Percentiles rank a stretch among this genome's conserved stretches.
Conservation (phyloP, 805 yeast genomes). For the Candida montana region DNA sequence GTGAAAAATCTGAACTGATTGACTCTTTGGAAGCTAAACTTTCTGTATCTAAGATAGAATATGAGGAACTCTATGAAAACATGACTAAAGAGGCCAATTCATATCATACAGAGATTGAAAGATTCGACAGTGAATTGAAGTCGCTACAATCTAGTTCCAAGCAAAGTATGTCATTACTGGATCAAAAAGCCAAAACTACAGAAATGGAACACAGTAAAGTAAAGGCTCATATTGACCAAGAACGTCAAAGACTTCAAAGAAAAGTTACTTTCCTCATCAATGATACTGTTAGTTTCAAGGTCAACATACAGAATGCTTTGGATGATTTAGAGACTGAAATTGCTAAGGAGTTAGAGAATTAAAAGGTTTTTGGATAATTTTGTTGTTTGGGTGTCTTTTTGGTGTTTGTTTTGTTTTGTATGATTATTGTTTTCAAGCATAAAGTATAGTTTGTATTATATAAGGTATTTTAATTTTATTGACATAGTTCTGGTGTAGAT, state of each 20-base stretch:
- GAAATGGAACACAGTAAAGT: slow-evolving; percentile 49
- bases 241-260: slow-evolving; percentile 44
- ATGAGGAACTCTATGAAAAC: slow-evolving; percentile 51
- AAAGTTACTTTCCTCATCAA: slow-evolving; percentile 56
- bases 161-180: slow-evolving; percentile 44
- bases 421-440: too few species aligned
- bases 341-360: slow-evolving; percentile 29
- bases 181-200: slow-evolving; percentile 44
- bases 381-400: not conserved
- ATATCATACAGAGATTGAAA: slow-evolving; percentile 61
- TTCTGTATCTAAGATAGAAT: slow-evolving; percentile 43
- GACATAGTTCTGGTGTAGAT: too few species aligned
- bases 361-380: too few species aligned
- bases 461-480: too few species aligned
- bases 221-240: slow-evolving; percentile 39
- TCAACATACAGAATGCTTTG: slow-evolving; percentile 57
- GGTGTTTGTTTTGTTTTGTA: not conserved
- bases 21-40: slow-evolving; percentile 56
- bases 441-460: too few species aligned
- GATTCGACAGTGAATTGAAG: slow-evolving; percentile 53
- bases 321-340: slow-evolving; percentile 52
- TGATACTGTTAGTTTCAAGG: slow-evolving; percentile 56
- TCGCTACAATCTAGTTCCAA: slow-evolving; percentile 42
- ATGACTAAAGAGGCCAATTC: slow-evolving; percentile 47
- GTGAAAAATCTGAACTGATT: slow-evolving; percentile 50